Conservation (phyloP, 83 land plant species). For the Picea abies region DNA sequence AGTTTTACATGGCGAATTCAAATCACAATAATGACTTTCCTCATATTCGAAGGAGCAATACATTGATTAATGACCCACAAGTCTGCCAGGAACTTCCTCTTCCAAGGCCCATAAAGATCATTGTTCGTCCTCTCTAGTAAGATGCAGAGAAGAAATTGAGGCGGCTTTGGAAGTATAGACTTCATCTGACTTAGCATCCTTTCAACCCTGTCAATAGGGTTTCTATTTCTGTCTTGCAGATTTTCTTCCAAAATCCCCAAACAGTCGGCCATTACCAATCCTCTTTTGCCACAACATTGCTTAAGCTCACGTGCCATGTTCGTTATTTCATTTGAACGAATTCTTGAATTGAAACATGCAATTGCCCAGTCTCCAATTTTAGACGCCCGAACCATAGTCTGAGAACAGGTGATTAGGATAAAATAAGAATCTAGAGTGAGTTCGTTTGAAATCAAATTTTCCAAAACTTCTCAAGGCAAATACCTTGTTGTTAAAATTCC, state of each 20-base stretch:
- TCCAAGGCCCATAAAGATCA: conserved; percentile 78
- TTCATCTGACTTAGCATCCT: conserved; percentile 52
- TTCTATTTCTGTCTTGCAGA: conserved; percentile 24
- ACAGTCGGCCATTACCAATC: conserved; percentile 45
- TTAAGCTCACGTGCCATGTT: conserved; percentile 36
- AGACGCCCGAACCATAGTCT: conserved; percentile 49
- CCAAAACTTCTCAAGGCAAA: not conserved
- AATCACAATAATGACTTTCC: no score
- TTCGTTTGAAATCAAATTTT: no score
- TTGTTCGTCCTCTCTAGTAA: conserved; percentile 63
- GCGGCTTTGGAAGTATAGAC: conserved; percentile 42
- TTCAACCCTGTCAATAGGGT: conserved; percentile 56
- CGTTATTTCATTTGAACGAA: conserved; percentile 21
- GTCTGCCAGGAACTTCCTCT: conserved; percentile 61
- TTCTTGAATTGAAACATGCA: conserved; percentile 53
- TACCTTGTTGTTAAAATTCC: conserved; percentile 84
- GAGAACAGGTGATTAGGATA: conserved; percentile 1
- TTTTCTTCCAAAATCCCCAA: no score
- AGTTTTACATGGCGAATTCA: no score
- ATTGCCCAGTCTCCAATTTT: conserved; percentile 62
- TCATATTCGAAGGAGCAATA: conserved; percentile 50
- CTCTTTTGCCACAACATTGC: conserved; percentile 54
- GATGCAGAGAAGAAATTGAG: conserved; percentile 61
- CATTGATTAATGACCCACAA: conserved; percentile 81
- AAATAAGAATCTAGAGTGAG: not conserved